Conservation (phyloP, 202 grass and related monocot species). For the Saccharum hybrid region DNA sequence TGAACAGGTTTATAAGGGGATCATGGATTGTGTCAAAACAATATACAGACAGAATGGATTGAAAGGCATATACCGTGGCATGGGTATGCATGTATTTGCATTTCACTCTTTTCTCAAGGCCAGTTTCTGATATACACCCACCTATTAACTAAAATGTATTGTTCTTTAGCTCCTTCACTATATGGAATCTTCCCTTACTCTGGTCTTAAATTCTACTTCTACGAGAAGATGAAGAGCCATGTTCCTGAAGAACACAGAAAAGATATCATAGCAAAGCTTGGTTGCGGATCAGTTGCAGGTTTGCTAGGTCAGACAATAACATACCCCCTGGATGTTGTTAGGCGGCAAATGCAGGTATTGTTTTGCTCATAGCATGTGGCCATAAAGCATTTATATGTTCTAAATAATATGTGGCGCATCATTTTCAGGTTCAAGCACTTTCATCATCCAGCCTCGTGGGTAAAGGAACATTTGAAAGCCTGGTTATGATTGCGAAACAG, state of each 20-base stretch:
- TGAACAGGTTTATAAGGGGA: conserved; percentile 78
- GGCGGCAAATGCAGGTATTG: conserved; percentile 93
- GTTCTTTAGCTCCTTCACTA: conserved; percentile 73
- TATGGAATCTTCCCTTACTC: conserved; percentile 98
- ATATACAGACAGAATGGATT: conserved; percentile 86
- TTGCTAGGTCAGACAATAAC: conserved; percentile 96
- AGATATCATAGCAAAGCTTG: conserved; percentile 75
- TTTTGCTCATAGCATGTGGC: conserved; percentile 22
- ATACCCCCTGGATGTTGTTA: conserved; percentile 92
- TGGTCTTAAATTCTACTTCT: conserved; percentile 96
- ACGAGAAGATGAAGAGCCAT: conserved; percentile 90
- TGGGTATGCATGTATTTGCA: conserved; percentile 59
- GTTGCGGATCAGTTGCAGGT: conserved; percentile 89
- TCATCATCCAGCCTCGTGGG: conserved; percentile 50
- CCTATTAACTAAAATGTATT: conserved; percentile 44
- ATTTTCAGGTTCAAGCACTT: conserved; percentile 74
- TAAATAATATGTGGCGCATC: conserved; percentile 31
- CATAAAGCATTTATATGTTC: conserved; percentile 17
- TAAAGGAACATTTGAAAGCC: conserved; percentile 77
- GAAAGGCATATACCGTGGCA: conserved; percentile 84
- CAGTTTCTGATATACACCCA: conserved; percentile 7
- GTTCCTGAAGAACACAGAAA: conserved; percentile 88
- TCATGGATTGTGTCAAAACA: conserved; percentile 81
- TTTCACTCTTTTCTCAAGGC: conserved; percentile 26
- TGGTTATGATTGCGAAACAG: conserved; percentile 69